phyloP scores from a whole-genome alignment of 306 rosid genomes.

The Canavalia ensiformis region DNA sequence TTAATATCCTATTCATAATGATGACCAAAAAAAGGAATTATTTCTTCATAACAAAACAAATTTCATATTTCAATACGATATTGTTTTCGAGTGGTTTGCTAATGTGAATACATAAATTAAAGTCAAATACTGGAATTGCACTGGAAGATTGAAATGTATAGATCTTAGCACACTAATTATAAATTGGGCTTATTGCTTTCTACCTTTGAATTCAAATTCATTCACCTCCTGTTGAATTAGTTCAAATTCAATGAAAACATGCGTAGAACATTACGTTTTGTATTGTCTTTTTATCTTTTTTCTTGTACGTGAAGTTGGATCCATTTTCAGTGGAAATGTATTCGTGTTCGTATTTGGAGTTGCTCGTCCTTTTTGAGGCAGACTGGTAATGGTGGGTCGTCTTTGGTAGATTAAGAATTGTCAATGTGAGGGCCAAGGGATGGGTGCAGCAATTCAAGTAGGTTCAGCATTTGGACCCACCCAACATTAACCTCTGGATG shows the following conservation, averaged over 20 bases:
- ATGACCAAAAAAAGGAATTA: neutral
- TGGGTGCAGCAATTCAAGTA: neutral
- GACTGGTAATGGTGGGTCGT: neutral
- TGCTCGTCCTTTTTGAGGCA: neutral
- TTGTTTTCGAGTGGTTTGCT: neutral
- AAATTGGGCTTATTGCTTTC: neutral
- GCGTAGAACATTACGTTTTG: neutral
- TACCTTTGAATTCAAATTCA: neutral
- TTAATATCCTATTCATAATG: neutral
- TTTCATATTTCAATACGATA: neutral
- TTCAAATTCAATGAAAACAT: neutral
- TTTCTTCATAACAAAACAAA: neutral
- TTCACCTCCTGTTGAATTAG: neutral
- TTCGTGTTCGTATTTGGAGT: neutral
- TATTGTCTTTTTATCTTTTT: neutral
- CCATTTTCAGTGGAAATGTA: neutral
- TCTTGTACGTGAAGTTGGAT: neutral
- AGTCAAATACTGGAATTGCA: neutral
- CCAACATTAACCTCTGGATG: neutral
- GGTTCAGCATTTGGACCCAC: neutral
- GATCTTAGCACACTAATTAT: neutral
- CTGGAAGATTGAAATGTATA: neutral
- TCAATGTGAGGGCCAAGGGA: neutral
- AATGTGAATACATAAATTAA: neutral
- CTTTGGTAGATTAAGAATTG: neutral